Evolutionary conservation across 768 basidiomycete genomes (phyloP).

Genomic region (Leccinum sublutescens): DNA sequence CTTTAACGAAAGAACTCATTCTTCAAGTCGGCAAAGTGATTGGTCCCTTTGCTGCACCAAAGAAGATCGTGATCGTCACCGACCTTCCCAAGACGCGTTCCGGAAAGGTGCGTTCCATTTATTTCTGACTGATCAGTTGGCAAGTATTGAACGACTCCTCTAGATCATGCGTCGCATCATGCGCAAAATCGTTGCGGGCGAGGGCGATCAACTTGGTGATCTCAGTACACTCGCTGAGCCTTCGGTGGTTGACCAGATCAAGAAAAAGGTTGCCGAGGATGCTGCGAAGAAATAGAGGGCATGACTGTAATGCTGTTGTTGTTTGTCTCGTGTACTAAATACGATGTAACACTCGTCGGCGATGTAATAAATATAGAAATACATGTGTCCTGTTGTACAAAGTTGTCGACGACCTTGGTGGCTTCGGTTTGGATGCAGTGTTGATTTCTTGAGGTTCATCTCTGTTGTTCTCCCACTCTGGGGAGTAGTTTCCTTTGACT

Average conservation of each 20-base stretch:
- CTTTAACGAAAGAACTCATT: conserved; percentile 80
- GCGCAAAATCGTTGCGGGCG: conserved; percentile 93
- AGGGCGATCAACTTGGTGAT: conserved; percentile 95
- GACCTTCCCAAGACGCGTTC: conserved; percentile 95
- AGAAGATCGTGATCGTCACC: conserved; percentile 79
- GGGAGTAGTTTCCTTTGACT: neutral
- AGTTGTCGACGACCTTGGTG: neutral
- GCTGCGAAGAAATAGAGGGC: conserved; percentile 13
- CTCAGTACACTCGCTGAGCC: conserved; percentile 93
- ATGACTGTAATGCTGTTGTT: neutral
- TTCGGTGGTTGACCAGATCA: conserved; percentile 78
- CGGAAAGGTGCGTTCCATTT: conserved; percentile 61
- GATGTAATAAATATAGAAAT: conserved; percentile 3
- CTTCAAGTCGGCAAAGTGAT: conserved; percentile 97
- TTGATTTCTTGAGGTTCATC: neutral
- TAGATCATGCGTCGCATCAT: conserved; percentile 94
- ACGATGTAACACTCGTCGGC: neutral
- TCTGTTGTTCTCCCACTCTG: neutral
- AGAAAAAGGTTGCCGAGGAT: conserved; percentile 64
- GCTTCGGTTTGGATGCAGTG: neutral
- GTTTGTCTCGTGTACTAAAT: neutral
- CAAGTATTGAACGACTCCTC: neutral
- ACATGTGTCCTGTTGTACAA: neutral
- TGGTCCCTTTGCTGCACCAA: conserved; percentile 96
- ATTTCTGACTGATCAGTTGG: neutral